phyloP scores from a whole-genome alignment of 768 basidiomycete genomes.

The Hydnomerulius pinastri region DNA sequence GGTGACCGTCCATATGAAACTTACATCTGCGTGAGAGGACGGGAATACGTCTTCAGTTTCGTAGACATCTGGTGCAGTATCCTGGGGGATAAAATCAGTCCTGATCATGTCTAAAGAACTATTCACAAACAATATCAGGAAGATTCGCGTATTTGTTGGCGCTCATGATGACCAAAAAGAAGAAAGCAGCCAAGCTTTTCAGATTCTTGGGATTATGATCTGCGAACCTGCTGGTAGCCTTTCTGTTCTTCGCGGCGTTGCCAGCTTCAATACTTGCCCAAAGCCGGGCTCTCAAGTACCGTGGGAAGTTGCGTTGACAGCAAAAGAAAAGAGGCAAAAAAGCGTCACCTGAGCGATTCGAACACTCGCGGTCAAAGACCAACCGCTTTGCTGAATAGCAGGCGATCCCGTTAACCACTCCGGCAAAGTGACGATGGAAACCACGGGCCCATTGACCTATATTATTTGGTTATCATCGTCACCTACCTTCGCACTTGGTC shows the following conservation, averaged over 20 bases:
- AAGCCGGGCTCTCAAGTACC: neutral
- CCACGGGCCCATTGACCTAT: conserved; percentile 84
- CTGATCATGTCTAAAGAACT: neutral
- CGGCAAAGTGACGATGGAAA: conserved; percentile 87
- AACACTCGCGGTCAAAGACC: conserved; percentile 51
- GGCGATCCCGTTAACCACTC: conserved; percentile 92
- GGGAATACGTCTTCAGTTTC: conserved; percentile 84
- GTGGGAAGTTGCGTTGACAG: neutral
- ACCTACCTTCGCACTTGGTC: no score
- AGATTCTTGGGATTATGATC: neutral
- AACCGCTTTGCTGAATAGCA: conserved; percentile 55
- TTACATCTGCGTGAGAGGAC: conserved; percentile 50
- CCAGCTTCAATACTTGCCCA: no score
- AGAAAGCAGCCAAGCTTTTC: neutral
- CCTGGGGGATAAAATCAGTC: conserved; percentile 46
- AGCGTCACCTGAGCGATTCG: conserved; percentile 51
- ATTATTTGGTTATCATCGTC: no score
- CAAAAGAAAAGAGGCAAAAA: conserved; percentile 19
- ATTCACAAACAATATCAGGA: conserved; percentile 81
- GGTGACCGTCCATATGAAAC: conserved; percentile 19
- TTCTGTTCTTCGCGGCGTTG: no score
- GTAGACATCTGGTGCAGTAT: conserved; percentile 89
- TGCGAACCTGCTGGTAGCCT: no score
- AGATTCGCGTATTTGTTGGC: conserved; percentile 82
- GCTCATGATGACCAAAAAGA: conserved; percentile 44